Base-by-base conservation (phyloP, 805 yeast genomes). In the Yarrowia divulgata region DNA sequence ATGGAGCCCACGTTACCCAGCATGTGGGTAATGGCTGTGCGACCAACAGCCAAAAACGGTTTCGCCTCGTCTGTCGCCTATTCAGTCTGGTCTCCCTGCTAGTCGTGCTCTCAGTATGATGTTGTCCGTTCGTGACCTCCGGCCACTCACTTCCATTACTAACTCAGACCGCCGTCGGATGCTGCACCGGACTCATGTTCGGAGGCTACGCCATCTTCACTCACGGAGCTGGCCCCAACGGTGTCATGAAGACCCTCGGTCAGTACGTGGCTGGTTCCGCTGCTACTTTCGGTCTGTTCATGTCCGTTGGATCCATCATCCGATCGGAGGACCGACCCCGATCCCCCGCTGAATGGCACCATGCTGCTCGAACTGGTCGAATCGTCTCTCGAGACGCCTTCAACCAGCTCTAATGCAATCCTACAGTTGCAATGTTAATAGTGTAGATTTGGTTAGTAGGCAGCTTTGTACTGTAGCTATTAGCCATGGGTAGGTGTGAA, bases 171-270 rank as follows among this genome's bases (percentile, higher is more conserved):
- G 86, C 92, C 43, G 93, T 89, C 43, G 99, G 99, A 73, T 95
- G 93, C 10, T 95, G 96, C 76, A 92, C 94, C 48, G 99, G 99
- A 72, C 89, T 94, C 60, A 82, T 96, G 73, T 95, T 94, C 79
- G 99, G 80, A 66, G 97, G 97, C 32, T 88, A 91, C 76, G 89
- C 97, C 70, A 90, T 96, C 73, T 79, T 92, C 73, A 93, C 93
- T 69, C 88, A 90, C 73, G 99, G 99, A 19, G 95, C 99, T n/a
- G 97, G 97, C 14, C 99, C 99, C 62, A 90, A 91, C 76, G 99
- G 99, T 69, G 91, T 91, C 69, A 90, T 95, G 88, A 89, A 97
- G 81, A 94, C 98, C 1, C 82, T 95, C 76, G 98, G 99, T 69
- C 97, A 94, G 81, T 95, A 93, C 80, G 93, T 95, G 80, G 89